Base-by-base conservation (phyloP, 495 filamentous ascomycete species). In the Neurospora sp. region DNA sequence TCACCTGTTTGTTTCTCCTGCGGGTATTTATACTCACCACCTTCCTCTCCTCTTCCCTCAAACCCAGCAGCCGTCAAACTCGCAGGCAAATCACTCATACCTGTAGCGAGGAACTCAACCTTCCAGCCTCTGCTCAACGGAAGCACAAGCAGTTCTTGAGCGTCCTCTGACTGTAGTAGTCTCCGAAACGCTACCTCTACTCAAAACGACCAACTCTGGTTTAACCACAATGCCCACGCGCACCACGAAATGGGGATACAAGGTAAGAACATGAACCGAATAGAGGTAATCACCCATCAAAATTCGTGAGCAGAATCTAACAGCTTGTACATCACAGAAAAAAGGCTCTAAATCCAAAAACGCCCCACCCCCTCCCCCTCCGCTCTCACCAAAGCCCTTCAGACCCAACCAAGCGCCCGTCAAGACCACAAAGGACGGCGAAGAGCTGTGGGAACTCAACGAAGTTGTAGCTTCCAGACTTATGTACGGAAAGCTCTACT, bases 231-330 rank as follows among this genome's bases (percentile, higher is more conserved):
- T 40, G 39, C 10, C 27, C 27, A 31, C 39, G 10, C 39, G 10
- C 39, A 40, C 10, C 9, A 12, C 2, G 39, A 40, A 40, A 35
- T 35, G 31, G 31, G 31, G 6, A 8, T n/a, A 2, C 42, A 44
- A 44, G 42, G 42, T 44, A 44, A n/a, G 18, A 44, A n/a, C 42
- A 44, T 9, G 18, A 44, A n/a, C 42, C 18, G 0, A 0, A 18
- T 0, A n/a, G n/a, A n/a, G n/a, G n/a, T n/a, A 0, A 8, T 0
- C 41, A 7, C 41, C 2, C 7, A 41, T 41, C 12, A 5, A 5
- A 41, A 41, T 2, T 3, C 41, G 2, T 8, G 0, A n/a, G 5
- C 16, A 44, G 5, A n/a, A 3, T 9, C 16, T 9, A n/a, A 44
- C 42, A 44, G 0, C 0, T 18, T 4, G 2, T 4, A 3, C 1